Evolutionary conservation across 257 asterid species (phyloP).

Genomic region (Nicotiana obtusifolia): DNA sequence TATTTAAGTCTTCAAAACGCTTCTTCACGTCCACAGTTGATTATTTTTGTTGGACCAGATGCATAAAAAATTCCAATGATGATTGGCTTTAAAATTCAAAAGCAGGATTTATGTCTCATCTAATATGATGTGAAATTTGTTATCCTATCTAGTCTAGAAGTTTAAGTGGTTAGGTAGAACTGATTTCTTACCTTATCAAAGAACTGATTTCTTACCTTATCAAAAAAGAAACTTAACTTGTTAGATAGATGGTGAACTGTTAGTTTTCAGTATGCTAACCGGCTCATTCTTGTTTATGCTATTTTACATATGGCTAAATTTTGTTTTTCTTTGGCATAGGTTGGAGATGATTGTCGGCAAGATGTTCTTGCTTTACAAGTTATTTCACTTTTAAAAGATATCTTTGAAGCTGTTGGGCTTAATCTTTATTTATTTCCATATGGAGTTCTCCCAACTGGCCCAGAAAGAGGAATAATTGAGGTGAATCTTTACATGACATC

Average conservation of each 20-base stretch:
- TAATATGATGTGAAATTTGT: background rate
- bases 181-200: background rate
- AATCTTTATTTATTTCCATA: constrained; percentile 86
- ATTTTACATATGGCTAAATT: constrained; percentile 22
- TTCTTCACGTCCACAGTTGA: background rate
- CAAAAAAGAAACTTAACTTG: background rate
- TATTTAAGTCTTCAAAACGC: background rate
- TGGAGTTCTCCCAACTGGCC: constrained; percentile 99
- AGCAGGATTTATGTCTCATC: background rate
- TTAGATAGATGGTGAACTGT: background rate
- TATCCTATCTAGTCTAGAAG: constrained; percentile 4
- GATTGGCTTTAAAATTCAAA: background rate
- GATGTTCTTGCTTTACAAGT: constrained; percentile 99
- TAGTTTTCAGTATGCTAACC: background rate
- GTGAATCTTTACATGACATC: constrained; percentile 28
- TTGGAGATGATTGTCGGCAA: constrained; percentile 99
- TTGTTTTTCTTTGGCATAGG: constrained; percentile 42
- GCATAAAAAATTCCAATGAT: background rate
- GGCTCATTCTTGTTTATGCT: constrained; percentile 5
- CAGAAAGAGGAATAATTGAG: constrained; percentile 97
- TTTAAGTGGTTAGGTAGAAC: background rate
- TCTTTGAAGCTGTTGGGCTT: constrained; percentile 82
- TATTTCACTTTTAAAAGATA: constrained; percentile 91
- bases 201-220: background rate
- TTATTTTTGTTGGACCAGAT: background rate